phyloP scores from a whole-genome alignment of 2,329 filamentous ascomycete species.

The Hypomyces perniciosus region DNA sequence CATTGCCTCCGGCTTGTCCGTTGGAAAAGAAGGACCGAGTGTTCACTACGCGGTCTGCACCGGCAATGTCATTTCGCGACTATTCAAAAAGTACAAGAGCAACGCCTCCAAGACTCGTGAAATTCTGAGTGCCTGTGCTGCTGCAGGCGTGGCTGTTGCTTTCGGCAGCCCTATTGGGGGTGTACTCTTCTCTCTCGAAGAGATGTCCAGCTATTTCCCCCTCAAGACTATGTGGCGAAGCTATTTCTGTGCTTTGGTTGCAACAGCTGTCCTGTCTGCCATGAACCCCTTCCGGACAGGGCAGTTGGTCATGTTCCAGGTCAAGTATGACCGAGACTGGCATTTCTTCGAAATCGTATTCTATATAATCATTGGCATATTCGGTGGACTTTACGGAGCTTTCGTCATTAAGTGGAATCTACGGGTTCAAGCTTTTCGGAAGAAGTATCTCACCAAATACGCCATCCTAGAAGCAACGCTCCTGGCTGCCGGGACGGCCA shows the following conservation, averaged over 20 bases:
- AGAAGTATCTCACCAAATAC: slow-evolving; percentile 81
- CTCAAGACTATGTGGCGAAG: slow-evolving; percentile 97
- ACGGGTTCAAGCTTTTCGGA: slow-evolving; percentile 82
- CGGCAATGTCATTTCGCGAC: slow-evolving; percentile 87
- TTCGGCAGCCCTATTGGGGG: slow-evolving; percentile 97
- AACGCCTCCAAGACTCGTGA: slow-evolving; percentile 94
- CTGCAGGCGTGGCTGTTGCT: slow-evolving; percentile 90
- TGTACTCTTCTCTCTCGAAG: slow-evolving; percentile 92
- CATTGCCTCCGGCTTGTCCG: slow-evolving; percentile 88
- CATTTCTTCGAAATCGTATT: slow-evolving; percentile 96
- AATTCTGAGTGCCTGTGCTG: slow-evolving; percentile 89
- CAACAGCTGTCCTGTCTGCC: slow-evolving; percentile 82
- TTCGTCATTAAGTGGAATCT: slow-evolving; percentile 99
- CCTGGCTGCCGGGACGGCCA: slow-evolving; percentile 73
- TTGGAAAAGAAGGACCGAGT: slow-evolving; percentile 95
- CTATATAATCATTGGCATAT: slow-evolving; percentile 84
- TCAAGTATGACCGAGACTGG: slow-evolving; percentile 92
- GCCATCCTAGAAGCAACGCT: slow-evolving; percentile 81
- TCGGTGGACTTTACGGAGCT: slow-evolving; percentile 90
- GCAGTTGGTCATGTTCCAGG: slow-evolving; percentile 98
- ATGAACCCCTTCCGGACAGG: slow-evolving; percentile 98
- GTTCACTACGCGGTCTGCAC: slow-evolving; percentile 99
- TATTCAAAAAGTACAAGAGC: slow-evolving; percentile 86
- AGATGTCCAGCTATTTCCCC: slow-evolving; percentile 95
- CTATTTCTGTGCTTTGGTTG: slow-evolving; percentile 95